These are phyloP conservation scores for Amanita rimosa DNA, from an alignment of 768 basidiomycete genomes.

Conservation along the genomic window DNA sequence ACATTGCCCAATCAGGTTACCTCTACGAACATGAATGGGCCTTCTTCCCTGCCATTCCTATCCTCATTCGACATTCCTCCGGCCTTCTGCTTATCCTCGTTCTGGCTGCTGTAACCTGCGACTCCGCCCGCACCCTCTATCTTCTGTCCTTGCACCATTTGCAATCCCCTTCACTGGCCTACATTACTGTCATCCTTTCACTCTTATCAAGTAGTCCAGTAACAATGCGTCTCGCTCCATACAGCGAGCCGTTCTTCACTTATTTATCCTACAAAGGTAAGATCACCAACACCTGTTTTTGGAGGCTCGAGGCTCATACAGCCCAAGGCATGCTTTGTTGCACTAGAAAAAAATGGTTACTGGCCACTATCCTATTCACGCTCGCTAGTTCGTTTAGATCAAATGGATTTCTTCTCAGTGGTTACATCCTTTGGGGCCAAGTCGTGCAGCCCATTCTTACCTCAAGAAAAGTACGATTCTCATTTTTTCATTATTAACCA, in stretches of 20 bases:
- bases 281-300: constrained; percentile 8
- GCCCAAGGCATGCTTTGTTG: constrained; percentile 49
- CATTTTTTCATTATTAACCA: background rate
- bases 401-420: constrained; percentile 67
- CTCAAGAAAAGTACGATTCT: constrained; percentile 19
- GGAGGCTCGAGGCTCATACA: background rate
- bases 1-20: constrained; percentile 48
- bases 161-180: constrained; percentile 43
- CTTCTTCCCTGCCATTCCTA: constrained; percentile 65
- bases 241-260: constrained; percentile 82
- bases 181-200: constrained; percentile 53
- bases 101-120: constrained; percentile 25
- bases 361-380: constrained; percentile 50
- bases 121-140: constrained; percentile 38
- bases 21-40: constrained; percentile 79
- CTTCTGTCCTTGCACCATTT: constrained; percentile 49
- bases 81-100: constrained; percentile 19
- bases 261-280: constrained; percentile 65
- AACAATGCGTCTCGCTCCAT: constrained; percentile 59
- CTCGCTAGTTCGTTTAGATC: constrained; percentile 61
- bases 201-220: constrained; percentile 75
- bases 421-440: constrained; percentile 70
- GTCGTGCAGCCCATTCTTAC: constrained; percentile 42
- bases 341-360: constrained; percentile 34
- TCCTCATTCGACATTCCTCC: constrained; percentile 29